A percentile compares a stretch with the other conserved stretches of the same genome.
Conservation (phyloP, 2,329 filamentous ascomycete genomes). For the Aspergillus pseudonomiae region DNA sequence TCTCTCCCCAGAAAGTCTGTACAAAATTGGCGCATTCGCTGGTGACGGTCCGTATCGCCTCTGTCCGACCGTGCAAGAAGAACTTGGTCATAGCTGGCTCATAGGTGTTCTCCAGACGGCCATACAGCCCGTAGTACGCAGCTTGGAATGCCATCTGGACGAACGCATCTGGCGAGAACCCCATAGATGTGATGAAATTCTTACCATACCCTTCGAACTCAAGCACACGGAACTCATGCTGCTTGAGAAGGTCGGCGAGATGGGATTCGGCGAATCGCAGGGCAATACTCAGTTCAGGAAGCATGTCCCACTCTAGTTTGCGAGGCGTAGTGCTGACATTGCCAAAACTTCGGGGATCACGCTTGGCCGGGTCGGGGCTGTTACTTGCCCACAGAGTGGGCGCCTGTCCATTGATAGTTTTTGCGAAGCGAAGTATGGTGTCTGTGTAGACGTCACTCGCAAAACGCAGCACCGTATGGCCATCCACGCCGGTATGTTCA, state of each 20-base stretch:
- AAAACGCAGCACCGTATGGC: slow-evolving; percentile 93
- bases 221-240: slow-evolving; percentile 92
- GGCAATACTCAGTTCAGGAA: slow-evolving; percentile 85
- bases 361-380: slow-evolving; percentile 89
- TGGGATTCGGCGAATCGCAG: slow-evolving; percentile 94
- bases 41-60: slow-evolving; percentile 86
- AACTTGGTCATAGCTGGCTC: slow-evolving; percentile 98
- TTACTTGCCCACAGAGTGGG: slow-evolving; percentile 88
- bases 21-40: slow-evolving; percentile 85
- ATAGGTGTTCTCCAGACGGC: slow-evolving; percentile 90
- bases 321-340: slow-evolving; percentile 92
- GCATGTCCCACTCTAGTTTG: slow-evolving; percentile 97
- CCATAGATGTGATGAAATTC: slow-evolving; percentile 96
- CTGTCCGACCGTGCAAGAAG: slow-evolving; percentile 89
- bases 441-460: slow-evolving; percentile 97
- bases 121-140: slow-evolving; percentile 95
- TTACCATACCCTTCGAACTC: slow-evolving; percentile 91
- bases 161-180: slow-evolving; percentile 95
- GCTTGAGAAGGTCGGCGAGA: slow-evolving; percentile 89
- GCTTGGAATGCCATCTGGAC: slow-evolving; percentile 99
- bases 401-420: slow-evolving; percentile 91
- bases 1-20: slow-evolving; percentile 91
- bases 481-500: slow-evolving; percentile 96
- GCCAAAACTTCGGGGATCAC: slow-evolving; percentile 87
- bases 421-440: slow-evolving; percentile 92